Conservation (phyloP, 805 yeast genomes). For the Wickerhamiella slavikovae region DNA sequence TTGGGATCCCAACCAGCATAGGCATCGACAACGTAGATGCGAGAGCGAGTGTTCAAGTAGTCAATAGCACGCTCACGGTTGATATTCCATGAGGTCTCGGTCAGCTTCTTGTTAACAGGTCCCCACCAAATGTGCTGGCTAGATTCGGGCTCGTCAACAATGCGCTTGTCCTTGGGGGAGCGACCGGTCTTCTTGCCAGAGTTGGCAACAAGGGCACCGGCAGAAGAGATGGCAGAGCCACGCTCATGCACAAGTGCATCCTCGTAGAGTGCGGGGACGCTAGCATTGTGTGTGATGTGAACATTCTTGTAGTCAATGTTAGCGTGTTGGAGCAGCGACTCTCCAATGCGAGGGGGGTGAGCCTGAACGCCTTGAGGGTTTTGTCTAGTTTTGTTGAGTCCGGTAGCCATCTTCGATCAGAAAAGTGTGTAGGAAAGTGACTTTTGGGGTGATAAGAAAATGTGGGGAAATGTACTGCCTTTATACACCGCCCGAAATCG, state of each 20-base stretch:
- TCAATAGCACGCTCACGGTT: slow-evolving; percentile 93
- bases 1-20: slow-evolving; percentile 99
- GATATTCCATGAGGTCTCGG: slow-evolving; percentile 85
- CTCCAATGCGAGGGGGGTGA: slow-evolving; percentile 21
- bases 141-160: slow-evolving; percentile 84
- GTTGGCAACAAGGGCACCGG: slow-evolving; percentile 90
- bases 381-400: slow-evolving; percentile 21
- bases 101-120: slow-evolving; percentile 88
- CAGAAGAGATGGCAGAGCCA: slow-evolving; percentile 75
- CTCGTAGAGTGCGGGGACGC: slow-evolving; percentile 82
- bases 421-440: not conserved
- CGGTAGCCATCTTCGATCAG: slow-evolving; percentile 14
- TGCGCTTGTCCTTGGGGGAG: slow-evolving; percentile 95
- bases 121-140: slow-evolving; percentile 94
- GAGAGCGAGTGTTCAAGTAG: slow-evolving; percentile 86
- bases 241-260: slow-evolving; percentile 71
- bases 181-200: slow-evolving; percentile 95
- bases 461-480: not conserved
- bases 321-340: slow-evolving; percentile 20
- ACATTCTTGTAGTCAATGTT: slow-evolving; percentile 23
- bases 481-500: too few species aligned
- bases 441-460: too few species aligned
- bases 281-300: slow-evolving; percentile 54
- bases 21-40: slow-evolving; percentile 87
- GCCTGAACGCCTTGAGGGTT: slow-evolving; percentile 25